Evolutionary conservation across 2,329 filamentous ascomycete species (phyloP), one percentile per base, ranked within the genome.

Genomic region (Alternaria tenuissima): DNA sequence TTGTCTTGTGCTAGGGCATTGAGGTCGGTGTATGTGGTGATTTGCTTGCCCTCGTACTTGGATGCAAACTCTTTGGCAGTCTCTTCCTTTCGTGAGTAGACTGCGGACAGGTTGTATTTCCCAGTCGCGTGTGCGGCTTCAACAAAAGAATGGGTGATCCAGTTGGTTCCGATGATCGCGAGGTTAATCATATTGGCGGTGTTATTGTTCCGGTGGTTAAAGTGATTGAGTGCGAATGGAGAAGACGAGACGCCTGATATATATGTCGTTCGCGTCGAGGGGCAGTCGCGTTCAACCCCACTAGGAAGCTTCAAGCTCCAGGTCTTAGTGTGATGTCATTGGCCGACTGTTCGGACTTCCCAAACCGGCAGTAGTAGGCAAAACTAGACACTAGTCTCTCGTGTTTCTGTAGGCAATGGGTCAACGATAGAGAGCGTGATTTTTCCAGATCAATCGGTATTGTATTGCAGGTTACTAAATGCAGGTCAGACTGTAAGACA

Each of bases 121-220:
- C 70, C 68, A 2, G 81, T 81, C 38, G 81, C 76, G 30, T 81
- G 76, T 12, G 82, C 80, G 20, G 76, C 78, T 14, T 74, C 66
- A 68, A 84, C 78, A 72, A 79, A 84, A 9, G 81, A 81, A 63
- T 81, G 79, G 3, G 82, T 84, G 69, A 84, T 84, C 82, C 82
- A 84, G 69, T 74, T 76, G 20, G 81, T 83, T 65, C 82, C 82
- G 59, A 84, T 81, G 58, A 79, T 78, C 54, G 76, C 82, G 68
- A 83, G 82, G 48, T 75, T 79, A 70, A 84, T 76, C 68, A 71
- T 74, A 47, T 59, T 70, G 65, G 26, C 38, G 38, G 44, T 53
- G 11, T 53, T 14, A 9, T 39, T 12, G 39, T 39, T 36, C 20
- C 24, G 4, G 24, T n/a, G 9, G 8, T 18, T n/a, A 30, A 30